Evolutionary conservation across 352 stramenopile genomes (phyloP), one percentile per base, ranked within the genome.

Genomic region (Globisporangium parvum): DNA sequence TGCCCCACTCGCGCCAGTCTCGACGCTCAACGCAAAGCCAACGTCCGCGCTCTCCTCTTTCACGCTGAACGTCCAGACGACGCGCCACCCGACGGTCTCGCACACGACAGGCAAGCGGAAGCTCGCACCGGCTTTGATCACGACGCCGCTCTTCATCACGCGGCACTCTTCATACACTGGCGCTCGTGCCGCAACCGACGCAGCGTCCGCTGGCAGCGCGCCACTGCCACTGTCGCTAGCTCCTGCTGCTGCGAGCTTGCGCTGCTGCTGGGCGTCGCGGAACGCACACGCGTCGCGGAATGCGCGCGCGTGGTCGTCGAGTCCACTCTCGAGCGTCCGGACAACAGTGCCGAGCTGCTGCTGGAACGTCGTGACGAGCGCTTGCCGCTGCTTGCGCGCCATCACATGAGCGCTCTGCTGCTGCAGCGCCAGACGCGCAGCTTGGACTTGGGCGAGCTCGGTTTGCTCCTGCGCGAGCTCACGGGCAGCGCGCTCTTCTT

Each of bases 11-110:
- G 35, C 45, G 59, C 31, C 35, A 52, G 46, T 42, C 45, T 55
- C 66, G 3, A 69, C 56, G 0, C 37, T 65, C 3, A 92, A 47
- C 3, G 67, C 62, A 55, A 88, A 93, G 8, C 63, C 62, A 0
- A 93, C 72, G 51, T 91, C 80, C 2, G 76, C 77, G 1, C 59
- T 65, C 33, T 88, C 77, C 40, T 93, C 83, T 45, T 85, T 86
- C 1, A 93, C 67, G 1, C 63, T 70, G 51, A 93, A 93, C 44
- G 63, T 91, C 83, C 83, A 93, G n/a, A 84, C 73, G 15, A 93
- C 76, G n/a, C 77, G 77, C 60, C 65, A 77, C 3, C 75, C 76
- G 4, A 63, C 60, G 37, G 73, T 73, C 44, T 87, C 76, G 47
- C 80, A 91, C 23, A 91, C 72, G 3, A 93, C 77, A 0, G 83